These are phyloP conservation scores for Echinochloa phyllopogon DNA, from an alignment of 176 grass and related monocot species.

Conservation along the genomic window DNA sequence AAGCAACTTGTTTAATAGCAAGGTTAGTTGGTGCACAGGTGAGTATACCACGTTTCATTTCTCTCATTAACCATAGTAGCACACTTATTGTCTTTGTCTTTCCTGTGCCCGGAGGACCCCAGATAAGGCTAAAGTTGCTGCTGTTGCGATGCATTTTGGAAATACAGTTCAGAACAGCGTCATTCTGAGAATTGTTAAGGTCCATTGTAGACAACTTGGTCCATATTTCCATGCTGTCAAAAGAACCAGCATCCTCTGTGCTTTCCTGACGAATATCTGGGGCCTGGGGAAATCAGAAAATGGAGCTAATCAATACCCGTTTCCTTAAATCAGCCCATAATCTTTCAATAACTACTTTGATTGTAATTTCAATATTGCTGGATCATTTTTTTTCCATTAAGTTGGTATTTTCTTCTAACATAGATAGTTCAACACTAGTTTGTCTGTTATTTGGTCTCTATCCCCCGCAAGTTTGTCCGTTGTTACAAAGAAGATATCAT, in stretches of 20 bases:
- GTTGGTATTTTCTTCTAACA: background rate
- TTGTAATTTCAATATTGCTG: slow-evolving; percentile 5
- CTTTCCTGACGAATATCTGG: slow-evolving; percentile 17
- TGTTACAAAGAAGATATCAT: background rate
- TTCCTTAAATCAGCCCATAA: slow-evolving; percentile 18
- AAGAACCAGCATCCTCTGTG: background rate
- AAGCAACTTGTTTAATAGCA: slow-evolving; percentile 66
- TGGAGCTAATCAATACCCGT: background rate
- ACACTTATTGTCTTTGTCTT: slow-evolving; percentile 74
- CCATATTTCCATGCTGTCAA: slow-evolving; percentile 43
- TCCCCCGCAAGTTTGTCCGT: slow-evolving; percentile 7
- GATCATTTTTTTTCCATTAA: slow-evolving; percentile 2
- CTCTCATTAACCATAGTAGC: slow-evolving; percentile 57
- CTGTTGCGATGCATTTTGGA: slow-evolving; percentile 42
- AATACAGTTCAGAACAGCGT: slow-evolving; percentile 55
- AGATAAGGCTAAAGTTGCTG: slow-evolving; percentile 63
- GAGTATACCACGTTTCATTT: slow-evolving; percentile 47
- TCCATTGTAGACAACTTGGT: slow-evolving; percentile 51
- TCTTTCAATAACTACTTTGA: background rate
- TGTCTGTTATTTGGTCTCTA: slow-evolving; percentile 11
- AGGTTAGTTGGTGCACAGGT: slow-evolving; percentile 78
- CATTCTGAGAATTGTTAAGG: slow-evolving; percentile 66
- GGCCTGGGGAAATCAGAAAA: slow-evolving; percentile 40
- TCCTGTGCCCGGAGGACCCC: slow-evolving; percentile 82
- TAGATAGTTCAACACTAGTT: background rate